These are phyloP conservation scores for Blastobotrys peoriensis DNA, from an alignment of 805 yeast genomes.

Conservation along the genomic window DNA sequence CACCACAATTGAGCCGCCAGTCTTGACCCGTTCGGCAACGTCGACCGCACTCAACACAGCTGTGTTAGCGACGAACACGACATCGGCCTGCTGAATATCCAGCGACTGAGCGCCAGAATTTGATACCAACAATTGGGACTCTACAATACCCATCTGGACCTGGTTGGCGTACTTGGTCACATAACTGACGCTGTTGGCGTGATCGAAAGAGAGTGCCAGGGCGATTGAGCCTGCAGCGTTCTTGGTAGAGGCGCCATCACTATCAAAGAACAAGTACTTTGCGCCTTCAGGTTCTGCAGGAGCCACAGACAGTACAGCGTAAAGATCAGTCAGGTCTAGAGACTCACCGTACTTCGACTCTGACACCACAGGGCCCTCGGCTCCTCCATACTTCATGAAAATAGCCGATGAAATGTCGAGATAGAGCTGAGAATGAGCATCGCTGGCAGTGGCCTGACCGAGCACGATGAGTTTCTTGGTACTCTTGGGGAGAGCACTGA, in stretches of 20 bases:
- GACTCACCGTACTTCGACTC: conserved; percentile 28
- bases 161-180: conserved; percentile 68
- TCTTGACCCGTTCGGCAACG: conserved; percentile 52
- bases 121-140: conserved; percentile 50
- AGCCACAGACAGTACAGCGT: conserved; percentile 17
- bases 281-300: conserved; percentile 27
- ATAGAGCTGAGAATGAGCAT: conserved; percentile 45
- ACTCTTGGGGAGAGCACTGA: conserved; percentile 50
- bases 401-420: conserved; percentile 66
- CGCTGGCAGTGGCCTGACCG: conserved; percentile 43
- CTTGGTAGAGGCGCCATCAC: conserved; percentile 52
- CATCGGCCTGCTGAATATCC: conserved; percentile 52
- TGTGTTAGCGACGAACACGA: conserved; percentile 58
- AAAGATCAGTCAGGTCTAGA: conserved; percentile 9
- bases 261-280: conserved; percentile 56
- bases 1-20: conserved; percentile 49
- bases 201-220: conserved; percentile 56
- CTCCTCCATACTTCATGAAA: conserved; percentile 14
- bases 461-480: conserved; percentile 60
- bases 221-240: conserved; percentile 60
- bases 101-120: conserved; percentile 27
- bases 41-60: conserved; percentile 52
- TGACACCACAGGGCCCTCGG: conserved; percentile 23
- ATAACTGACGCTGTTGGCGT: conserved; percentile 45
- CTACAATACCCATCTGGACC: conserved; percentile 67